These are phyloP conservation scores for Solanum chilense DNA, from an alignment of 257 asterid genomes.

Conservation along the genomic window DNA sequence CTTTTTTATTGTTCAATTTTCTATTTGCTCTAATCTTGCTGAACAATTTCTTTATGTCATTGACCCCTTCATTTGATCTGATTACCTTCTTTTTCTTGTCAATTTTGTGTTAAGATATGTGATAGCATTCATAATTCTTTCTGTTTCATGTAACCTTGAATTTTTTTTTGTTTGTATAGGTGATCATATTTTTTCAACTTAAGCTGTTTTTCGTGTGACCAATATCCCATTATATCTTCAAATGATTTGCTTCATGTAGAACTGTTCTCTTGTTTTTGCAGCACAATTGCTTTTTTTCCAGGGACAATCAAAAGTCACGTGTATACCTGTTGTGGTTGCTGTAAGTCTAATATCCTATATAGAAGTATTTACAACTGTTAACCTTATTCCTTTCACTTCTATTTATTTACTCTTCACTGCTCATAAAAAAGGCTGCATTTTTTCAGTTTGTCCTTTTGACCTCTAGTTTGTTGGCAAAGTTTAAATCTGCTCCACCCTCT, in stretches of 20 bases:
- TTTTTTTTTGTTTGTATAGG: neutral
- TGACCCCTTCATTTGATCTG: neutral
- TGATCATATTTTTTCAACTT: neutral
- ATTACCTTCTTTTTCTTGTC: neutral
- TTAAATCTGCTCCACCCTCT: neutral
- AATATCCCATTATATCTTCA: neutral
- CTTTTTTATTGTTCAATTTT: neutral
- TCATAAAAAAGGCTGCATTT: neutral
- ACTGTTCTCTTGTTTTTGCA: conserved; percentile 22
- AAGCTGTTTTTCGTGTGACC: neutral
- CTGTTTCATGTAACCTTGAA: neutral
- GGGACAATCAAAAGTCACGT: conserved; percentile 43
- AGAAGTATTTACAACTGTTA: neutral
- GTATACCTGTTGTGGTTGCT: conserved; percentile 71
- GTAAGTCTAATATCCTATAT: conserved; percentile 27
- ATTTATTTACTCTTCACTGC: neutral
- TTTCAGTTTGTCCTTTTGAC: neutral
- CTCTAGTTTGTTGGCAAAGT: neutral
- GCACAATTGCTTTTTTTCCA: conserved; percentile 51
- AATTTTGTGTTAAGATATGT: neutral
- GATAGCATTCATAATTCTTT: neutral
- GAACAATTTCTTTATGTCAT: neutral
- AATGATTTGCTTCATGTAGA: neutral
- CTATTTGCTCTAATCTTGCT: neutral
- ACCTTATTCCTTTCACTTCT: neutral